These are phyloP conservation scores for Cyclotella kingstonii DNA, from an alignment of 108 stramenopile species.

Conservation along the genomic window DNA sequence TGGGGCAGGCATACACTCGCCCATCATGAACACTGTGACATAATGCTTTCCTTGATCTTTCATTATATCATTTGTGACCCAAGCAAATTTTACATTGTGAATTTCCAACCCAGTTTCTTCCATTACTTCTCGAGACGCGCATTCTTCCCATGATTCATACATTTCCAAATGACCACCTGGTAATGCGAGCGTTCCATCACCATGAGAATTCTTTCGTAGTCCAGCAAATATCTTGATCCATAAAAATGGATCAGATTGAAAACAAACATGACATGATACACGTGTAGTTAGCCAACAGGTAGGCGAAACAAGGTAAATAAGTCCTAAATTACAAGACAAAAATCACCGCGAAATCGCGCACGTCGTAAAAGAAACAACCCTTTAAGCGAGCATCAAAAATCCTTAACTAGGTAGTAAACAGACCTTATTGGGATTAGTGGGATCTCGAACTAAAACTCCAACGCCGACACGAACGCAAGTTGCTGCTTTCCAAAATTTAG, in stretches of 20 bases:
- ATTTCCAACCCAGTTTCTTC: constrained; percentile 80
- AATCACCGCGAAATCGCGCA: no score
- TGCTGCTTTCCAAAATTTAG: constrained; percentile 11
- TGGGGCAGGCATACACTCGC: constrained; percentile 23
- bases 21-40: constrained; percentile 87
- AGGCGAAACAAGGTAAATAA: background rate
- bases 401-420: no score
- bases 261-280: background rate
- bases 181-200: constrained; percentile 62
- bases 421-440: constrained; percentile 44
- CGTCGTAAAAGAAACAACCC: background rate
- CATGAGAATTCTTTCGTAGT: constrained; percentile 79
- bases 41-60: constrained; percentile 70
- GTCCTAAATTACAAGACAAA: background rate
- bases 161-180: constrained; percentile 89
- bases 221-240: constrained; percentile 56
- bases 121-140: constrained; percentile 77
- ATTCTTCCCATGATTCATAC: constrained; percentile 84
- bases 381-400: background rate
- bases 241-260: background rate
- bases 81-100: constrained; percentile 50
- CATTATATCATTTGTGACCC: constrained; percentile 89
- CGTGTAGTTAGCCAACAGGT: background rate
- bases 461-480: constrained; percentile 73
- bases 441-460: constrained; percentile 71